Base-by-base conservation (phyloP, 2,329 filamentous ascomycete genomes). In the Zarea fungicola region DNA sequence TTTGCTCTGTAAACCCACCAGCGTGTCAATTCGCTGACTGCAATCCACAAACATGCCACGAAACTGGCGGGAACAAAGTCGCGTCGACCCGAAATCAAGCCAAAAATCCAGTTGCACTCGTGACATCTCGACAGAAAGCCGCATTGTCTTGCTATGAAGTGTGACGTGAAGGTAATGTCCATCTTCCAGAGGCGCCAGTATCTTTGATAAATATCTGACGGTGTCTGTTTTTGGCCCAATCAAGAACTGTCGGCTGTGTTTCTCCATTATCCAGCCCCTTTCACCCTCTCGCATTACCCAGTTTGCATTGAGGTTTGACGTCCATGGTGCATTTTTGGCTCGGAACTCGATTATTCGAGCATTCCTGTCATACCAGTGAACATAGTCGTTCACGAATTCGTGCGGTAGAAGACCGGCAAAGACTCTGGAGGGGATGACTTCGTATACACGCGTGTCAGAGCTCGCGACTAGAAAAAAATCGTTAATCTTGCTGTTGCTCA, bases 361-460 rank as follows among this genome's bases (percentile, higher is more conserved):
- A 7, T 2, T 7, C 11, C 21, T 28, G 21, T 34, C 13, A 8
- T 45, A 50, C 48, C 48, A 50, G n/a, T 50, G 48, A 22, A 50
- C 13, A 10, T 45, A 41, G 3, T 35, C 13, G 5, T 26, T 6
- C 6, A 34, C 9, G n/a, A 50, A 40, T 2, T 40, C 4, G 2
- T 21, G n/a, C 3, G 48, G 48, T n/a, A 50, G 18, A 9, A 4
- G 19, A 14, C 18, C 1, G 3, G 6, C 6, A 16, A 50, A 44
- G 1, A 45, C 28, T 21, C 35, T 10, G 5, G 28, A 21, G 6
- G 48, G 41, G 5, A 50, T 8, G 10, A 45, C 2, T 14, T 50
- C 28, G 18, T 22, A 48, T 7, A 35, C 11, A 2, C n/a, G 5
- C 21, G 21, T n/a, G 3, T 11, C 36, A 3, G 22, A 48, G 22